Conservation (phyloP, 2,329 filamentous ascomycete species). For the Didymella sp. region DNA sequence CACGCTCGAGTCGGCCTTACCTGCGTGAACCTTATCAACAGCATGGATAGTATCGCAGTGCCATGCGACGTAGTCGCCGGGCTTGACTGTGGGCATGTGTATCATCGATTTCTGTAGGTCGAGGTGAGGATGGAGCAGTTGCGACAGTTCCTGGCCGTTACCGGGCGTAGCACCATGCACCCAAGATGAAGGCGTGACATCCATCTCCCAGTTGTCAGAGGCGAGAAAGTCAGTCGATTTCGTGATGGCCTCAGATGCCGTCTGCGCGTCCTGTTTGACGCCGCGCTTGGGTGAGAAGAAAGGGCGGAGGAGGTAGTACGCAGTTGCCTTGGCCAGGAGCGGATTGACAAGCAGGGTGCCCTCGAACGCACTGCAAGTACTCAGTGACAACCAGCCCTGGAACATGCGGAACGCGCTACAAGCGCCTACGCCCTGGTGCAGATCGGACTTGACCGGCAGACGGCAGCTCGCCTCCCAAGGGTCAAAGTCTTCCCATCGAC, state of each 20-base stretch:
- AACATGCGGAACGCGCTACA: constrained; percentile 88
- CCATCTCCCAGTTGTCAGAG: constrained; percentile 67
- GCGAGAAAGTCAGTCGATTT: constrained; percentile 55
- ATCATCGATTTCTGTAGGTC: constrained; percentile 73
- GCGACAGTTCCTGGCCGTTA: constrained; percentile 71
- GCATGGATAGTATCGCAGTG: constrained; percentile 84
- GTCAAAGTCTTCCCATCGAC: constrained; percentile 81
- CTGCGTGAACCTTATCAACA: constrained; percentile 79
- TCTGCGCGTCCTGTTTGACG: constrained; percentile 41
- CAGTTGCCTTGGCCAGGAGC: constrained; percentile 74
- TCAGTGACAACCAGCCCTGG: constrained; percentile 89
- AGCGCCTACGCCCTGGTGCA: constrained; percentile 81
- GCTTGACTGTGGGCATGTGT: constrained; percentile 70
- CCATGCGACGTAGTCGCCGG: constrained; percentile 79
- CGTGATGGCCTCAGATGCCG: constrained; percentile 38
- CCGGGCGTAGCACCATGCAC: constrained; percentile 75
- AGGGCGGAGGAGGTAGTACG: constrained; percentile 81
- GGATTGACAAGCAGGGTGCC: constrained; percentile 86
- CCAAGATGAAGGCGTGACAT: constrained; percentile 60
- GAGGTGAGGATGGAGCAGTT: constrained; percentile 72
- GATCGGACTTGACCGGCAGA: constrained; percentile 71
- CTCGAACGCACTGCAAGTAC: constrained; percentile 72
- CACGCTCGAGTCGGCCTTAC: constrained; percentile 77
- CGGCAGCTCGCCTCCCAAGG: constrained; percentile 79
- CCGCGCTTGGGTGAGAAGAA: constrained; percentile 71